Conservation (phyloP, 768 basidiomycete genomes). For the Chalciporus pseudorubinellus region DNA sequence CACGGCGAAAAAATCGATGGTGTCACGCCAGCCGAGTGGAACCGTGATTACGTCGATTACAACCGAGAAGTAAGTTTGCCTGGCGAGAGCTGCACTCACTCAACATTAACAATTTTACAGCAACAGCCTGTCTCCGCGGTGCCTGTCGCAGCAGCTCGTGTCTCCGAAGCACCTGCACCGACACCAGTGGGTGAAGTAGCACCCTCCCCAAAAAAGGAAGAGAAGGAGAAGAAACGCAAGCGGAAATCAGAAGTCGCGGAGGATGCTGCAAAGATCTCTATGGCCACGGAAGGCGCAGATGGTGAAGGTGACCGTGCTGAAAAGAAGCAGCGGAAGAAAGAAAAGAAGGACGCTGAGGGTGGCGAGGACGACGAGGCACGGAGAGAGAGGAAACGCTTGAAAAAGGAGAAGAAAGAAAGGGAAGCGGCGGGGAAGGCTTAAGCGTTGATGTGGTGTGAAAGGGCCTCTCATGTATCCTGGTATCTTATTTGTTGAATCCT, state of each 20-base stretch:
- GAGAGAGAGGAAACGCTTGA: constrained; percentile 60
- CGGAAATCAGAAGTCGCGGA: constrained; percentile 63
- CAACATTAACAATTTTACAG: constrained; percentile 27
- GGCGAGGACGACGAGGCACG: constrained; percentile 57
- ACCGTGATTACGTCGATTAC: constrained; percentile 91
- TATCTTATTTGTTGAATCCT: neutral
- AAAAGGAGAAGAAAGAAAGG: constrained; percentile 64
- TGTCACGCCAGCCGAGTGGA: constrained; percentile 89
- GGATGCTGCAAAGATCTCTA: constrained; percentile 41
- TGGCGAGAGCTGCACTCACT: neutral
- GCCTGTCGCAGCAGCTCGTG: constrained; percentile 19
- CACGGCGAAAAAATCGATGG: constrained; percentile 88
- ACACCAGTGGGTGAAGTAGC: constrained; percentile 33
- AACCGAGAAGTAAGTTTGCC: constrained; percentile 55
- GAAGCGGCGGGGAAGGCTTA: constrained; percentile 37
- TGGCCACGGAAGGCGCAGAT: constrained; percentile 34
- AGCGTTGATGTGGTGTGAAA: neutral
- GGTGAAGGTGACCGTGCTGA: constrained; percentile 53
- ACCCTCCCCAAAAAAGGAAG: constrained; percentile 41
- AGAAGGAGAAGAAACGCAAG: constrained; percentile 85
- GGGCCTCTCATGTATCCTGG: neutral
- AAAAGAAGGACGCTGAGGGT: constrained; percentile 48
- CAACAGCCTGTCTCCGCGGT: constrained; percentile 39
- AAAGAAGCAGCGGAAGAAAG: constrained; percentile 60
- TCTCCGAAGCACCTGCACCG: constrained; percentile 27